These are phyloP conservation scores for Cryphonectria nitschkei DNA, from an alignment of 2,329 filamentous ascomycete species.

Conservation along the genomic window DNA sequence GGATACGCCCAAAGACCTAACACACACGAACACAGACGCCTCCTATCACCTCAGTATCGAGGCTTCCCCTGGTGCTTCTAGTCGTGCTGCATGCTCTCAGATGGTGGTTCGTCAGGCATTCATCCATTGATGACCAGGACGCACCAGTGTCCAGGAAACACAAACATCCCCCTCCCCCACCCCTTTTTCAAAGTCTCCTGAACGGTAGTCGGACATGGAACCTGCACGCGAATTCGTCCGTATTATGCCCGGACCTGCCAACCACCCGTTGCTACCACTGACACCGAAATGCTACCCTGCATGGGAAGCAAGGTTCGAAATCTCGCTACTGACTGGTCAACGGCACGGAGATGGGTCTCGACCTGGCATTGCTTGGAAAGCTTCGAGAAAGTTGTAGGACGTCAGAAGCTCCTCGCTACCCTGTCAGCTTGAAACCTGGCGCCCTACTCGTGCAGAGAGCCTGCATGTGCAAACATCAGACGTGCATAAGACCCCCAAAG, in stretches of 20 bases:
- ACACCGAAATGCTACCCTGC: neutral
- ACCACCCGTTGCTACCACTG: neutral
- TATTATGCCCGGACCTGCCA: neutral
- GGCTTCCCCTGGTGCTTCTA: neutral
- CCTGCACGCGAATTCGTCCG: neutral
- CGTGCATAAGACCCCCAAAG: neutral
- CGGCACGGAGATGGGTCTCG: neutral
- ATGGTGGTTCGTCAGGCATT: neutral
- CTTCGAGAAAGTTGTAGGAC: neutral
- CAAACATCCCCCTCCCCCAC: no score
- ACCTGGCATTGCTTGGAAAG: neutral
- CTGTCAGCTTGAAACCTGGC: slow-evolving; percentile 5
- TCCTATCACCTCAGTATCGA: neutral
- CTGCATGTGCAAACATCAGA: neutral
- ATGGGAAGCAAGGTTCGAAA: slow-evolving; percentile 6
- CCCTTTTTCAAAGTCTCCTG: neutral
- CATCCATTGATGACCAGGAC: neutral
- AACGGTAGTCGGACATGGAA: neutral
- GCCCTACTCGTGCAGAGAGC: slow-evolving; percentile 3
- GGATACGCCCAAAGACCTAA: neutral
- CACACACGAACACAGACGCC: neutral
- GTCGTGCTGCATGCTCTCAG: neutral
- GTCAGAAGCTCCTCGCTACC: neutral
- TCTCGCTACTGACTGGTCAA: neutral
- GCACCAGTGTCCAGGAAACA: neutral